phyloP scores from a whole-genome alignment of 1,284 basidiomycete genomes.

The Tremellales sp. region DNA sequence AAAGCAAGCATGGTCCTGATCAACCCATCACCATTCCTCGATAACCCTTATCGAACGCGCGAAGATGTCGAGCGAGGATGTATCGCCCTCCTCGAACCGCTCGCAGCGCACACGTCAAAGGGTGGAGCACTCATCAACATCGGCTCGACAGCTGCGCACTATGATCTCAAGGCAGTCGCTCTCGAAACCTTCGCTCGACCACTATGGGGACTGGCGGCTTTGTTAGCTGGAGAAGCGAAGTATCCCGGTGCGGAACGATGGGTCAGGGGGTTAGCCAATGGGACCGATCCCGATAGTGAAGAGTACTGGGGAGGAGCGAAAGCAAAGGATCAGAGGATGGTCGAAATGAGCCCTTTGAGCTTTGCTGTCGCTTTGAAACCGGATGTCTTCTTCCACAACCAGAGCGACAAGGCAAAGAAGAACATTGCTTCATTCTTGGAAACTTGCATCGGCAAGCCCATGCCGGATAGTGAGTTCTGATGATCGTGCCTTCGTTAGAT shows the following conservation, averaged over 20 bases:
- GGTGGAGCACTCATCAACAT: conserved; percentile 67
- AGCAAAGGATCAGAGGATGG: conserved; percentile 74
- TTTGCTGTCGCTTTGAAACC: conserved; percentile 64
- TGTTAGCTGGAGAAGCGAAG: conserved; percentile 60
- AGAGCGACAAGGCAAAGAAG: conserved; percentile 56
- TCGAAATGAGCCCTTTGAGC: conserved; percentile 72
- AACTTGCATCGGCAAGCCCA: conserved; percentile 66
- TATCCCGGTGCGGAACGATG: conserved; percentile 59
- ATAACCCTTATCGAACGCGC: conserved; percentile 60
- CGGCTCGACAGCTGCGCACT: conserved; percentile 69
- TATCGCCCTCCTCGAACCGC: conserved; percentile 60
- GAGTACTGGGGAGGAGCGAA: conserved; percentile 74
- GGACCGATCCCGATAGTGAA: conserved; percentile 59
- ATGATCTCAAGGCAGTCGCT: conserved; percentile 66
- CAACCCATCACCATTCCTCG: conserved; percentile 23
- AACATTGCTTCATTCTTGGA: conserved; percentile 65
- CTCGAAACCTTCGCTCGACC: conserved; percentile 72
- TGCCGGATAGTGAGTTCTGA: conserved; percentile 50
- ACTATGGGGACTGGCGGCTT: conserved; percentile 66
- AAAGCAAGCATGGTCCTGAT: conserved; percentile 25
- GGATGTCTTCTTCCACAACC: conserved; percentile 61
- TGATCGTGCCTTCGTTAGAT: too few relatives aligned
- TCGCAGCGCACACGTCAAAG: conserved; percentile 64
- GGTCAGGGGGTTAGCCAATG: conserved; percentile 62
- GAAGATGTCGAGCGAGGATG: conserved; percentile 59